A percentile compares a stretch with the other conserved stretches of the same genome.
phyloP scores from a whole-genome alignment of 805 yeast species.

The Zygotorulaspora chibaensis region DNA sequence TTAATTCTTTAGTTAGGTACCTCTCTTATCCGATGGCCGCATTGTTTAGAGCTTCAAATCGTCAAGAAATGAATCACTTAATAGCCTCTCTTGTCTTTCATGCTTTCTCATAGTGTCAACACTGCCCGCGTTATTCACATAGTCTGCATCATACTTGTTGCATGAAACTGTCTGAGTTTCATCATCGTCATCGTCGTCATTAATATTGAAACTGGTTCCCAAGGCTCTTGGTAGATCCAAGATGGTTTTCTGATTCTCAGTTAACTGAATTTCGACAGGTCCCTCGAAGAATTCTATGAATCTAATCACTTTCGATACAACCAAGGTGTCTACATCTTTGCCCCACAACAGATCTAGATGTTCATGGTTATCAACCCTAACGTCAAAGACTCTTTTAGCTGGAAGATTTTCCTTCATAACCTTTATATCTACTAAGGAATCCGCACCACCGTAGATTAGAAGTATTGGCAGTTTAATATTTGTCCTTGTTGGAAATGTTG shows the following conservation, averaged over 20 bases:
- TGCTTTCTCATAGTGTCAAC: neutral
- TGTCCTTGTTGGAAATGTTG: conserved; percentile 52
- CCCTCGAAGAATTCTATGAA: conserved; percentile 34
- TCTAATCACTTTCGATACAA: conserved; percentile 41
- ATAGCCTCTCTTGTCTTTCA: conserved; percentile 6
- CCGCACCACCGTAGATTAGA: conserved; percentile 72
- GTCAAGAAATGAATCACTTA: conserved; percentile 7
- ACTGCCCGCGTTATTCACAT: conserved; percentile 5
- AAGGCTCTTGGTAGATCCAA: conserved; percentile 2
- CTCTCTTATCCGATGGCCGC: neutral
- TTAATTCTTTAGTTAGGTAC: neutral
- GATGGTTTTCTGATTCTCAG: conserved; percentile 1
- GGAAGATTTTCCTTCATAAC: conserved; percentile 72
- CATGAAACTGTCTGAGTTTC: conserved; percentile 4
- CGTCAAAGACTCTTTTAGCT: conserved; percentile 40
- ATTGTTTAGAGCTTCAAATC: neutral
- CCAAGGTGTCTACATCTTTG: conserved; percentile 48
- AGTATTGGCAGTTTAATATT: conserved; percentile 69
- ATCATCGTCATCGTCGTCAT: conserved; percentile 8
- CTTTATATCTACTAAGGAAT: conserved; percentile 82
- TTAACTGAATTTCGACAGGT: conserved; percentile 6
- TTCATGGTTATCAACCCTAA: conserved; percentile 68
- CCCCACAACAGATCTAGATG: conserved; percentile 94
- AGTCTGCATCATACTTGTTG: conserved; percentile 4
- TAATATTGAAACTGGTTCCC: neutral